These are phyloP conservation scores for Fusarium sp. DNA, from an alignment of 2,329 filamentous ascomycete genomes.

Conservation along the genomic window DNA sequence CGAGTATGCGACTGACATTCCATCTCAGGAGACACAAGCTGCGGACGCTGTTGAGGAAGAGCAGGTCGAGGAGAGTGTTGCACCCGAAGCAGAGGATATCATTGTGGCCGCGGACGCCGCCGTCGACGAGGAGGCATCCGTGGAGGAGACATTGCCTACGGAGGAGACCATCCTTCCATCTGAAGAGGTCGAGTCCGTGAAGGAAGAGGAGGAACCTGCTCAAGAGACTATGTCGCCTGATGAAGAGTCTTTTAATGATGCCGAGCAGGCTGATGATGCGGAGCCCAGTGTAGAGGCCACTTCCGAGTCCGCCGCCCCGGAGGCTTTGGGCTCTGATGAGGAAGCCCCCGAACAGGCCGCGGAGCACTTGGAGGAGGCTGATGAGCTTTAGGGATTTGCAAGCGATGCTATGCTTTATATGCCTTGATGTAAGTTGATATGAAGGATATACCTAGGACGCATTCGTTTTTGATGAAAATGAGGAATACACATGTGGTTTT, in stretches of 20 bases:
- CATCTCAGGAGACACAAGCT: slow-evolving; percentile 28
- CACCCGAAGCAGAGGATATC: slow-evolving; percentile 2
- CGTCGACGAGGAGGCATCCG: neutral
- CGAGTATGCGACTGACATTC: slow-evolving; percentile 48
- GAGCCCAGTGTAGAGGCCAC: neutral
- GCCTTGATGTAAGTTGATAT: slow-evolving; percentile 44
- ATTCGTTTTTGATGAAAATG: slow-evolving; percentile 42
- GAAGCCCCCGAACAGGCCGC: neutral
- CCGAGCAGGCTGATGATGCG: neutral
- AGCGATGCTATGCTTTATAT: slow-evolving; percentile 38
- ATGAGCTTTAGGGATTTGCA: slow-evolving; percentile 33
- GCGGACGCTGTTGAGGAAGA: slow-evolving; percentile 10
- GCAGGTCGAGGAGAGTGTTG: slow-evolving; percentile 11
- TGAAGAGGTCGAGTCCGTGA: neutral
- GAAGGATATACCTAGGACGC: slow-evolving; percentile 47
- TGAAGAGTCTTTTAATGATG: neutral
- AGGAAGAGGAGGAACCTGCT: slow-evolving; percentile 12
- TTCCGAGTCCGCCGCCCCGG: neutral
- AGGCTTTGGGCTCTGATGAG: slow-evolving; percentile 8
- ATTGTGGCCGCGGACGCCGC: neutral
- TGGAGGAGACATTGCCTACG: slow-evolving; percentile 1
- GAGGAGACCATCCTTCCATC: slow-evolving; percentile 6
- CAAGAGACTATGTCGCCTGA: slow-evolving; percentile 10
- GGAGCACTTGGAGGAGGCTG: slow-evolving; percentile 16
- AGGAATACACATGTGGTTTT: slow-evolving; percentile 28